A percentile compares a stretch with the other conserved stretches of the same genome.
Conservation (phyloP, 129 eudicot genomes). For the Helianthus tuberosus region DNA sequence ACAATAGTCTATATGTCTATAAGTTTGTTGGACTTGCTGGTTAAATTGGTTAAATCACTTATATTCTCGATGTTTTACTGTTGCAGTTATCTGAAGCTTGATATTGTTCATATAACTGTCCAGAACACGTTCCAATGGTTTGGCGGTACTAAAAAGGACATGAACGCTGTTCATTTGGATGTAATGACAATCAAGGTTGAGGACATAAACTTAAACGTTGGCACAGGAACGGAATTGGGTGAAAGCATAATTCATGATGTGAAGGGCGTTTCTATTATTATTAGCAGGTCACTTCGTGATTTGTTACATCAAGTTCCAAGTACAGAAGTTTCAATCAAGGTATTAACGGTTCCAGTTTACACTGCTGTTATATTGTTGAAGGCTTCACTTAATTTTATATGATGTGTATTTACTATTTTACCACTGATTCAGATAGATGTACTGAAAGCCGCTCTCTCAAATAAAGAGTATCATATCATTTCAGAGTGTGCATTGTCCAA, state of each 20-base stretch:
- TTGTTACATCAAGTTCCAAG: slow-evolving; percentile 81
- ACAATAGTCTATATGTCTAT: background rate
- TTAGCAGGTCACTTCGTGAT: slow-evolving; percentile 92
- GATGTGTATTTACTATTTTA: slow-evolving; percentile 10
- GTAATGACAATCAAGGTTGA: slow-evolving; percentile 73
- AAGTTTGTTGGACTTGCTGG: background rate
- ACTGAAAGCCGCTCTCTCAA: slow-evolving; percentile 84
- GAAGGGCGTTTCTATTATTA: slow-evolving; percentile 74
- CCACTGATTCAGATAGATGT: slow-evolving; percentile 63
- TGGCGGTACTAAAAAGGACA: slow-evolving; percentile 68
- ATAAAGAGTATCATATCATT: slow-evolving; percentile 86
- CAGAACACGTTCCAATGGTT: slow-evolving; percentile 87
- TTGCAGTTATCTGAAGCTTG: slow-evolving; percentile 93
- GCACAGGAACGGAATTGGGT: slow-evolving; percentile 75
- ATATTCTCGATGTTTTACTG: slow-evolving; percentile 25
- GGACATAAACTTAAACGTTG: slow-evolving; percentile 90
- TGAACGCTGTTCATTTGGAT: slow-evolving; percentile 78
- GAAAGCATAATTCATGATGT: slow-evolving; percentile 92
- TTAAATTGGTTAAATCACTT: background rate
- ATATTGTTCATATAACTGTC: slow-evolving; percentile 90
- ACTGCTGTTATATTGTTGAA: slow-evolving; percentile 2
- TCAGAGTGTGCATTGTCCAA: slow-evolving; percentile 88
- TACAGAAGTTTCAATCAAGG: slow-evolving; percentile 75
- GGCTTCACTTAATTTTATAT: slow-evolving; percentile 14
- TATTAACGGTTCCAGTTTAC: slow-evolving; percentile 17